Conservation (phyloP, 2,329 filamentous ascomycete genomes). For the Fusarium sp. region DNA sequence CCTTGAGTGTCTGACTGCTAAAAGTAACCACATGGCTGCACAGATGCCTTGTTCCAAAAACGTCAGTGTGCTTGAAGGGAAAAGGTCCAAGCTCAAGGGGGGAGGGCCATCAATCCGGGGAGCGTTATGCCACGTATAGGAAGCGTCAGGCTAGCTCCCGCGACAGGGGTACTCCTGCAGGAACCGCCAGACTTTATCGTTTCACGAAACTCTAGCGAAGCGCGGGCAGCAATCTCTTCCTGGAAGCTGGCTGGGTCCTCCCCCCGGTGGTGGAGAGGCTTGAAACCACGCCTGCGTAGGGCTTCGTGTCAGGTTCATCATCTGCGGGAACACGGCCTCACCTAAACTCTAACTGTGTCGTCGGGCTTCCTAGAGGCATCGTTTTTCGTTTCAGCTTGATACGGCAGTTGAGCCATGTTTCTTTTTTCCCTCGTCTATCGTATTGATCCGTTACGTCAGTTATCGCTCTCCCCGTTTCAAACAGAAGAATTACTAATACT, state of each 20-base stretch:
- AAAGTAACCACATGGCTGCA: conserved; percentile 37
- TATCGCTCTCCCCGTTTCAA: background rate
- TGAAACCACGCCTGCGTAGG: conserved; percentile 31
- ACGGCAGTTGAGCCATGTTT: background rate
- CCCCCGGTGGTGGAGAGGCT: background rate
- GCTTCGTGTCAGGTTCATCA: conserved; percentile 21
- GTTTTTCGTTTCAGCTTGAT: conserved; percentile 1
- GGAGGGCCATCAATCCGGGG: conserved; percentile 3
- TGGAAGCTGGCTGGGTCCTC: background rate
- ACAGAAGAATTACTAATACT: background rate
- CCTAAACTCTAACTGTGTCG: background rate
- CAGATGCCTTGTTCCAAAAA: no score
- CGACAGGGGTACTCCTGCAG: conserved; percentile 16
- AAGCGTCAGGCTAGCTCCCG: conserved; percentile 15
- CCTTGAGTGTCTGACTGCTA: background rate
- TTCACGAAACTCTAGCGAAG: conserved; percentile 18
- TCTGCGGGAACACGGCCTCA: background rate
- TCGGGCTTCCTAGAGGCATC: background rate
- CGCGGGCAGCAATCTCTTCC: conserved; percentile 10
- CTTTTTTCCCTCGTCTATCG: background rate
- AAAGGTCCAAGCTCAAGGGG: background rate
- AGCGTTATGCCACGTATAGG: conserved; percentile 42
- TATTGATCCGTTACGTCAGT: background rate
- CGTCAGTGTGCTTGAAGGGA: background rate
- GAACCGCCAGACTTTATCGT: conserved; percentile 14